Percentiles rank a stretch among this genome's conserved stretches.
Evolutionary conservation across 2,329 filamentous ascomycete genomes (phyloP).

Genomic region (Aspergillus puulaauensis): DNA sequence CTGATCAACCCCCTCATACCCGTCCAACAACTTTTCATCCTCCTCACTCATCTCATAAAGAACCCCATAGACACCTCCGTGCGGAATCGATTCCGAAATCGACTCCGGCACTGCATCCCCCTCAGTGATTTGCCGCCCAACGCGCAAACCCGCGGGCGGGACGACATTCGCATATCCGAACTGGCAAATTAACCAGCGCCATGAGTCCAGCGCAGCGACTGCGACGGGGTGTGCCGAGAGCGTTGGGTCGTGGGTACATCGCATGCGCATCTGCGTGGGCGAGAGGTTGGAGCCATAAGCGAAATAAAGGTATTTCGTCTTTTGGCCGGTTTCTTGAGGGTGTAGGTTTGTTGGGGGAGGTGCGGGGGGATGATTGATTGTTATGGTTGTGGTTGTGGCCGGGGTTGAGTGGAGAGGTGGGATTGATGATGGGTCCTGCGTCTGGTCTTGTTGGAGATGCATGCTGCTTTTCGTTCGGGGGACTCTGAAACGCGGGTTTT

Average conservation of each 20-base stretch:
- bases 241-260: constrained; percentile 33
- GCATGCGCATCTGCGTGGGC: constrained; percentile 39
- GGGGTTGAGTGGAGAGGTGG: not conserved
- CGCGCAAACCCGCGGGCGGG: constrained; percentile 24
- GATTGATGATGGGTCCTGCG: not conserved
- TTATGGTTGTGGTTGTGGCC: not conserved
- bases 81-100: constrained; percentile 14
- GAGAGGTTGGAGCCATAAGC: constrained; percentile 48
- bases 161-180: constrained; percentile 45
- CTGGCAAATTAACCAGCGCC: constrained; percentile 44
- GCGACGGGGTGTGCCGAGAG: constrained; percentile 38
- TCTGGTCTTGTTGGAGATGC: constrained; percentile 8
- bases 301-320: constrained; percentile 39
- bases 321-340: constrained; percentile 9
- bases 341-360: not conserved
- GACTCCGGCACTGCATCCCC: constrained; percentile 19
- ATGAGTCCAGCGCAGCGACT: constrained; percentile 38
- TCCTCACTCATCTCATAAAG: constrained; percentile 40
- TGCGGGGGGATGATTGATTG: not conserved
- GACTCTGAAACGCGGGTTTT: not conserved
- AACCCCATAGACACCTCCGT: constrained; percentile 38
- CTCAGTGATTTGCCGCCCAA: constrained; percentile 18
- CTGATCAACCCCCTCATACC: constrained; percentile 39
- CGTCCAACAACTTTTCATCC: constrained; percentile 39
- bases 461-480: constrained; percentile 1